Base-by-base conservation (phyloP, 2,329 filamentous ascomycete genomes). In the Penicillium oxalicum region DNA sequence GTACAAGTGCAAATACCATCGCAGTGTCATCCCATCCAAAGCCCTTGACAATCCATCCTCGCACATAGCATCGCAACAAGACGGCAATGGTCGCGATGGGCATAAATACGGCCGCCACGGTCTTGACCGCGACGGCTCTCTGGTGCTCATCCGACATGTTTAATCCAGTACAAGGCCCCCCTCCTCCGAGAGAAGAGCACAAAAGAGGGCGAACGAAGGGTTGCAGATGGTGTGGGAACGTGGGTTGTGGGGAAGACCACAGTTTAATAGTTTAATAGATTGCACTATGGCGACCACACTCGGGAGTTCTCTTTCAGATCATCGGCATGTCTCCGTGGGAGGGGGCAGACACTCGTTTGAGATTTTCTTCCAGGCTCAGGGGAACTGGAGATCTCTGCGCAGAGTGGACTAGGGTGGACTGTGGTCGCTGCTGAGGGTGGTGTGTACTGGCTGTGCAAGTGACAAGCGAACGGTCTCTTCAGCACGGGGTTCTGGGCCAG, bases 11-110 rank as follows among this genome's bases (percentile, higher is more conserved):
- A 44, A 60, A 6, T 8, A 68, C 59, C 64, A 68, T 67, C 2
- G 55, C 40, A 0, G 49, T 55, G 49, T 68, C 66, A 59, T 68
- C 66, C 54, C 59, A 59, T 33, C 66, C 66, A 51, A 68, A 66
- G 4, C 52, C 60, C 46, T 62, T 64, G 12, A 67, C 61, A 4
- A 68, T 33, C 36, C 54, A 56, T 34, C 53, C 53, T 3, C 66
- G 63, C 37, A 67, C 62, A 52, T 68, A 68, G 32, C 60, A 63
- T 26, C 64, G 62, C 44, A 67, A 47, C 25, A 58, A 54, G 12
- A 65, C 61, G 5, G 61, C 47, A 7, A 67, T 52, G 12, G 38
- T 48, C 18, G 62, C 62, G 9, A 65, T 49, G 1, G 63, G 45
- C 52, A 66, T 47, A 34, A 67, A 65, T 37, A 55, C 56, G 40